Evolutionary conservation across 306 rosid species (phyloP).

Genomic region (Hippophae rhamnoides): DNA sequence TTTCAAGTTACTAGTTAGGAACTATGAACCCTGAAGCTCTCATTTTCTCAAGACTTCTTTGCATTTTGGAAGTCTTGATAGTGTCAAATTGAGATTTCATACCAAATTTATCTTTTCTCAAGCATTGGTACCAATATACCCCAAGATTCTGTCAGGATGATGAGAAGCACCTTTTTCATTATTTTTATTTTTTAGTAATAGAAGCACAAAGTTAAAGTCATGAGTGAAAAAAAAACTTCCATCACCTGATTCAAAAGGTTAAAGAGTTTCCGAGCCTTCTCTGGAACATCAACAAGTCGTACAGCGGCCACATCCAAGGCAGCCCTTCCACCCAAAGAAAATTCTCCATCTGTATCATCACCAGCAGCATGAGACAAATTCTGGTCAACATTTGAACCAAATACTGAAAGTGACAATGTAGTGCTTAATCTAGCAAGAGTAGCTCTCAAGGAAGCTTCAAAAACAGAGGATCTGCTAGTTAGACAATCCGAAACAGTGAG

Average conservation of each 20-base stretch:
- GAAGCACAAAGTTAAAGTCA: background rate
- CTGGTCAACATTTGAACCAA: slow-evolving; percentile 83
- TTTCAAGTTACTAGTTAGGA: background rate
- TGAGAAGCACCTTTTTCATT: too few relatives aligned
- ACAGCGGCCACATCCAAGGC: slow-evolving; percentile 85
- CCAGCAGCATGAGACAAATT: slow-evolving; percentile 35
- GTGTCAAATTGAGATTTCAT: too few relatives aligned
- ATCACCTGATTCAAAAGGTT: slow-evolving; percentile 83
- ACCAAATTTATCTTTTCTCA: too few relatives aligned
- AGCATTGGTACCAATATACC: background rate
- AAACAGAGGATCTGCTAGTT: slow-evolving; percentile 96
- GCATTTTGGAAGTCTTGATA: too few relatives aligned
- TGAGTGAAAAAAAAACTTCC: slow-evolving; percentile 6
- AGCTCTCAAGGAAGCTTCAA: slow-evolving; percentile 94
- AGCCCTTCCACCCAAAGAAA: slow-evolving; percentile 78
- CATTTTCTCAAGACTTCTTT: background rate
- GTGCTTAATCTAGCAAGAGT: slow-evolving; percentile 94
- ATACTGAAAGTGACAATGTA: slow-evolving; percentile 62
- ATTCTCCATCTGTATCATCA: slow-evolving; percentile 40
- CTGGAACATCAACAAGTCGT: slow-evolving; percentile 76
- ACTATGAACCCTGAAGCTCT: background rate
- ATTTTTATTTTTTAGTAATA: background rate
- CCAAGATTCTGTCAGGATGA: background rate
- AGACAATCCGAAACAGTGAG: slow-evolving; percentile 90
- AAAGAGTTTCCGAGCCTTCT: slow-evolving; percentile 84